Percentiles rank a stretch among this genome's conserved stretches.
Evolutionary conservation across 176 grass and related monocot genomes (phyloP).

Genomic region (Alopecurus myosuroides): DNA sequence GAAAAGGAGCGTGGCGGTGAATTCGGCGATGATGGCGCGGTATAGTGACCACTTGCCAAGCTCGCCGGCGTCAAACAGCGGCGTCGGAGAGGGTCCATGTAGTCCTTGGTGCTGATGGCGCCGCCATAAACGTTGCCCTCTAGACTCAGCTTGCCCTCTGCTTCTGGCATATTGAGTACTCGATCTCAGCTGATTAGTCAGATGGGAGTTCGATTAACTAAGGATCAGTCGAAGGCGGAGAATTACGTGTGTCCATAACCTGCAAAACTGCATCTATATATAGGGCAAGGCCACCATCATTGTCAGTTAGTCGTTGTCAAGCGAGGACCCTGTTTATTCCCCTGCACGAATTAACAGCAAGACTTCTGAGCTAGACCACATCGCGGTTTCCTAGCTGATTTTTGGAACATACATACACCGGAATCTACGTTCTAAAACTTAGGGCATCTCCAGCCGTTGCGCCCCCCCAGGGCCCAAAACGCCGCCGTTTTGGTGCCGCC

Average conservation of each 20-base stretch:
- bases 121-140: not conserved
- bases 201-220: no score
- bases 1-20: not conserved
- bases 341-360: no score
- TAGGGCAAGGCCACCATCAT: not conserved
- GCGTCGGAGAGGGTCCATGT: not conserved
- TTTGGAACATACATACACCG: no score
- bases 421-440: no score
- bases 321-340: no score
- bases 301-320: no score
- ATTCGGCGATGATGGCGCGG: not conserved
- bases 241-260: not conserved
- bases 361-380: no score
- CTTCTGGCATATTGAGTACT: not conserved
- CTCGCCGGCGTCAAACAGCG: not conserved
- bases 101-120: not conserved
- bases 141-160: not conserved
- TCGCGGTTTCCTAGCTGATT: no score
- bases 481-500: no score
- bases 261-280: not conserved
- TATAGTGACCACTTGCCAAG: not conserved
- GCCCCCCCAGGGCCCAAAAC: no score
- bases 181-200: no score
- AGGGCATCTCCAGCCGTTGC: no score
- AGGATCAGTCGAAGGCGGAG: not conserved